Conservation (phyloP, 2,329 filamentous ascomycete species). For the Botryotinia calthae region DNA sequence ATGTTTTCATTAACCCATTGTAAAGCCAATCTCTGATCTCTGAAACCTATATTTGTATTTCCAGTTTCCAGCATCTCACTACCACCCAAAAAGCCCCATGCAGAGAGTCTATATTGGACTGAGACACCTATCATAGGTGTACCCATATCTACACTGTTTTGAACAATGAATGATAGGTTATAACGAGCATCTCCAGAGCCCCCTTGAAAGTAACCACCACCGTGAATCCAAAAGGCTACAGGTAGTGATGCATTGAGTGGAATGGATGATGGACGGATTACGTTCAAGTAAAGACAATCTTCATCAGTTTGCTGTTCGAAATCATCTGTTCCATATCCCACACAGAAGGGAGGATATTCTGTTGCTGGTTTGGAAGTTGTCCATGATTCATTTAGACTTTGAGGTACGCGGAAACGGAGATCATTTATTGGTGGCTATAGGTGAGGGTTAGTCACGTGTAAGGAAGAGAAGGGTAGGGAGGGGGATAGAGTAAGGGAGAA, state of each 20-base stretch:
- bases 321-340: conserved; percentile 33
- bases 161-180: conserved; percentile 31
- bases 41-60: conserved; percentile 46
- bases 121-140: conserved; percentile 47
- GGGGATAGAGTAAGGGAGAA: background rate
- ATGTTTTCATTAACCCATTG: conserved; percentile 47
- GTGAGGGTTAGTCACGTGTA: background rate
- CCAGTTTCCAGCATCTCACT: conserved; percentile 42
- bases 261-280: conserved; percentile 46
- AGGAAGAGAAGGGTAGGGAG: background rate
- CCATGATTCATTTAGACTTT: conserved; percentile 30
- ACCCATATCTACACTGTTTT: conserved; percentile 43
- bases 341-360: conserved; percentile 29
- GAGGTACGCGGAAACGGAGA: conserved; percentile 29
- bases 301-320: conserved; percentile 38
- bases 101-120: conserved; percentile 47
- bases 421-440: conserved; percentile 29
- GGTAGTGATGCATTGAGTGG: conserved; percentile 37
- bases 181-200: conserved; percentile 28
- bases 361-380: conserved; percentile 20
- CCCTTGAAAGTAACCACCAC: conserved; percentile 44
- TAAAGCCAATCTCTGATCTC: conserved; percentile 45
- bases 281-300: conserved; percentile 55
- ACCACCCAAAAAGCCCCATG: conserved; percentile 48
- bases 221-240: conserved; percentile 56